A percentile compares a stretch with the other conserved stretches of the same genome.
phyloP scores from a whole-genome alignment of 352 stramenopile genomes.

The Pythium aquatile region DNA sequence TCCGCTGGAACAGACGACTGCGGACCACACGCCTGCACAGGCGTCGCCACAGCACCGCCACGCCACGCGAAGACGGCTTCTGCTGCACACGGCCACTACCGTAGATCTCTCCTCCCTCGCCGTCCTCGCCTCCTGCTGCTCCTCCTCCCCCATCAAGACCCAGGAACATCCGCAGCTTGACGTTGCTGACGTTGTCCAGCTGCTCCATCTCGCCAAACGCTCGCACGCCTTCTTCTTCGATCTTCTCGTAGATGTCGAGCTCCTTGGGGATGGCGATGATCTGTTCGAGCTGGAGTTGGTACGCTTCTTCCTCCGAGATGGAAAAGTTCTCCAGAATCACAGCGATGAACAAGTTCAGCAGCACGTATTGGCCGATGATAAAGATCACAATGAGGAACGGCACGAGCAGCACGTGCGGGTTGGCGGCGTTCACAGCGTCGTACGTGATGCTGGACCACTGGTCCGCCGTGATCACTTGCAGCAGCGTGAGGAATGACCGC shows the following conservation, averaged over 20 bases:
- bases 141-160: slow-evolving; percentile 40
- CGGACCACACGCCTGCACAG: slow-evolving; percentile 32
- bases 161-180: slow-evolving; percentile 78
- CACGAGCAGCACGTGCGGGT: slow-evolving; percentile 67
- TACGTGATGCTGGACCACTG: slow-evolving; percentile 79
- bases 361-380: slow-evolving; percentile 73
- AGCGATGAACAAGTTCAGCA: slow-evolving; percentile 82
- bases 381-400: slow-evolving; percentile 77
- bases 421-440: slow-evolving; percentile 64
- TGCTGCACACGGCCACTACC: not conserved
- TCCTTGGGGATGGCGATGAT: slow-evolving; percentile 84
- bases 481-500: slow-evolving; percentile 65
- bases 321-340: slow-evolving; percentile 85
- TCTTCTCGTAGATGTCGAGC: slow-evolving; percentile 79
- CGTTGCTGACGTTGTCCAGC: slow-evolving; percentile 77
- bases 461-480: slow-evolving; percentile 78
- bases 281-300: slow-evolving; percentile 78
- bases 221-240: slow-evolving; percentile 73
- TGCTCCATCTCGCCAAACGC: slow-evolving; percentile 78
- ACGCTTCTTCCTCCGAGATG: slow-evolving; percentile 78
- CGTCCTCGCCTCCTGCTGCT: not conserved
- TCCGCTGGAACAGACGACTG: slow-evolving; percentile 47
- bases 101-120: not conserved
- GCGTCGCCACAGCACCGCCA: slow-evolving; percentile 4
- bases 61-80: not conserved